phyloP scores from a whole-genome alignment of 1,284 basidiomycete genomes.

The Ganoderma leucocontextum region DNA sequence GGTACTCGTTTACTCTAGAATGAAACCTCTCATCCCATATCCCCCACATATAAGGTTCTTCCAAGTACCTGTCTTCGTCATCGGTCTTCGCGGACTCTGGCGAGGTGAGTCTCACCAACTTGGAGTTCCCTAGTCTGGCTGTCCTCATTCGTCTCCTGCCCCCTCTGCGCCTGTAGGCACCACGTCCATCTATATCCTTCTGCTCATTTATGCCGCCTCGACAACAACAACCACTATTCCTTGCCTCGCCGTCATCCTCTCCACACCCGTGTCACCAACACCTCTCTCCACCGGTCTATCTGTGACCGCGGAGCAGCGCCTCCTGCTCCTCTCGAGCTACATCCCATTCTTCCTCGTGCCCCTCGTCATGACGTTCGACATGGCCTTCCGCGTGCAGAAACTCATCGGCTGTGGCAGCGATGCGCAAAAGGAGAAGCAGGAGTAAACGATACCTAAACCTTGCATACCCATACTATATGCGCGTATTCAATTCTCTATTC shows the following conservation, averaged over 20 bases:
- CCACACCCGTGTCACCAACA: constrained; percentile 44
- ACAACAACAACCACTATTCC: constrained; percentile 81
- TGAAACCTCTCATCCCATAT: neutral
- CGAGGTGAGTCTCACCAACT: constrained; percentile 52
- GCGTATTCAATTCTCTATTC: neutral
- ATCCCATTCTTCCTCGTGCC: constrained; percentile 81
- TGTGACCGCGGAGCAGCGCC: constrained; percentile 53
- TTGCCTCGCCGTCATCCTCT: constrained; percentile 68
- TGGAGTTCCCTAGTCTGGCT: no score
- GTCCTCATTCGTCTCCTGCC: neutral
- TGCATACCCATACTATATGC: constrained; percentile 4
- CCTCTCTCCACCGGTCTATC: constrained; percentile 42
- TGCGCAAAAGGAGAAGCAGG: constrained; percentile 20
- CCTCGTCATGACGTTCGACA: constrained; percentile 76
- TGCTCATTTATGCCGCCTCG: constrained; percentile 81
- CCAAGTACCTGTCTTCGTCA: constrained; percentile 79
- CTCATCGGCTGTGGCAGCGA: constrained; percentile 33
- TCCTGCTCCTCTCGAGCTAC: constrained; percentile 74
- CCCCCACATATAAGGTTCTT: constrained; percentile 58
- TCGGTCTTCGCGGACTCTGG: constrained; percentile 74
- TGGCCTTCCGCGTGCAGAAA: constrained; percentile 57
- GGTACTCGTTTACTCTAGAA: no score
- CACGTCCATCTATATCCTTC: constrained; percentile 53
- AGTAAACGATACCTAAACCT: constrained; percentile 13
- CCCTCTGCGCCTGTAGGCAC: constrained; percentile 24